Evolutionary conservation across 192 early-diverging fungal genomes (phyloP), one percentile per base, ranked within the genome.

Genomic region (Podochytrium sp.): DNA sequence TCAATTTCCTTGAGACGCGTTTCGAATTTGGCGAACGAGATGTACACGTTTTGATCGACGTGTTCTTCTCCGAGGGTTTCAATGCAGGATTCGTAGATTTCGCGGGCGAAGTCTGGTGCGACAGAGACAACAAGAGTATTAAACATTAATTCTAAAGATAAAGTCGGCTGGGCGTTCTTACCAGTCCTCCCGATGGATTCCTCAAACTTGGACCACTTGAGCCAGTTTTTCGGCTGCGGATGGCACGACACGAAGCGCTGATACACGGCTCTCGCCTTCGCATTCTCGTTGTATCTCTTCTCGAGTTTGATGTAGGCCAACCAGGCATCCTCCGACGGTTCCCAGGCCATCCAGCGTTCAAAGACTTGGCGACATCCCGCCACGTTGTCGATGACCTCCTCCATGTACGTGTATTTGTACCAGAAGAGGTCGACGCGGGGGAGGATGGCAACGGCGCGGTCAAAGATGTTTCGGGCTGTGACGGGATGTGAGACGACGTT

Each of bases 321-420:
- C 98, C 98, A 99, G 1, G 95, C 95, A 23, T 90, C 91, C 65
- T 94, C 93, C 35, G 89, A 82, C 20, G 97, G 96, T 71, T 98
- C 95, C 96, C 98, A 98, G 63, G 92, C 87, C 97, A 99, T 98
- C 98, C 98, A 99, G 42, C 98, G 88, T 63, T 97, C 94, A 89
- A 99, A 99, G 30, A 99, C 92, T 40, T 93, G 91, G 10, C 98
- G 87, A 0, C 92, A 92, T 3, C 94, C 93, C 12, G 88, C 85
- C 0, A 95, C 85, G 73, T 98, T 97, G 33, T 93, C 95, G 77
- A 99, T 76, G 76, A 92, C 82, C 78, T 99, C 98, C 73, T 99
- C 98, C 96, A 99, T 98, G 65, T 95, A 96, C 18, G 94, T 91
- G 81, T 98, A 99, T 67, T 96, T 96, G 88, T 93, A 94, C 92